phyloP scores from a whole-genome alignment of 305 asterid species.

The Fraxinus albicans region DNA sequence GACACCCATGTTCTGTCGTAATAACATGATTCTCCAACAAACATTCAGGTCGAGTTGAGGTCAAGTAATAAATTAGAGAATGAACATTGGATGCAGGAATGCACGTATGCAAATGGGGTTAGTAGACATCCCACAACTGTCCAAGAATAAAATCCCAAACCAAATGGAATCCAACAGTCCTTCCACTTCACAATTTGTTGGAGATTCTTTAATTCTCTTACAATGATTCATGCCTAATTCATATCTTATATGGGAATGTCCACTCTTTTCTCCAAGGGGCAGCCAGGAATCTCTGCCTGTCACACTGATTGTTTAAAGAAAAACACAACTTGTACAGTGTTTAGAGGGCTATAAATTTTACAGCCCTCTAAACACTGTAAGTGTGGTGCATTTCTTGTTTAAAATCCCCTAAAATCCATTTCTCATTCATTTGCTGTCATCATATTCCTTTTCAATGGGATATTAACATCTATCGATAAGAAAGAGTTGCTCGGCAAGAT shows the following conservation, averaged over 20 bases:
- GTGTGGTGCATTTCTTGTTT: background rate
- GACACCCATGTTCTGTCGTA: too few relatives aligned
- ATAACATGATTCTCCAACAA: background rate
- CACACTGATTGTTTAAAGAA: background rate
- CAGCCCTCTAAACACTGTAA: too few relatives aligned
- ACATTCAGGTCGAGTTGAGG: background rate
- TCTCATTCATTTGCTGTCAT: background rate
- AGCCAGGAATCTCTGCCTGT: slow-evolving; percentile 14
- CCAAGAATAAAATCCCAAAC: slow-evolving; percentile 4
- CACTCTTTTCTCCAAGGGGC: background rate
- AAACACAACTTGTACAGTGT: too few relatives aligned
- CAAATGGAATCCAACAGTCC: background rate
- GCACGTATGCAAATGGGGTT: background rate
- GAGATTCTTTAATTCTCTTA: background rate
- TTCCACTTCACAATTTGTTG: slow-evolving; percentile 6
- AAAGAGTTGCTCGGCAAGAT: too few relatives aligned
- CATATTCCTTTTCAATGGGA: too few relatives aligned
- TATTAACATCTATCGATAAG: too few relatives aligned
- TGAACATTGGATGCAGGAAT: background rate
- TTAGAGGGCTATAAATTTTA: too few relatives aligned
- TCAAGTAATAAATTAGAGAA: background rate
- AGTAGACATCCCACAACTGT: slow-evolving; percentile 8
- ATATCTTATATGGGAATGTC: background rate
- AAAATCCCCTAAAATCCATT: slow-evolving; percentile 13
- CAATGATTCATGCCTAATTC: background rate